Conservation (phyloP, 2,329 filamentous ascomycete genomes). For the Trichoderma simmonsii region DNA sequence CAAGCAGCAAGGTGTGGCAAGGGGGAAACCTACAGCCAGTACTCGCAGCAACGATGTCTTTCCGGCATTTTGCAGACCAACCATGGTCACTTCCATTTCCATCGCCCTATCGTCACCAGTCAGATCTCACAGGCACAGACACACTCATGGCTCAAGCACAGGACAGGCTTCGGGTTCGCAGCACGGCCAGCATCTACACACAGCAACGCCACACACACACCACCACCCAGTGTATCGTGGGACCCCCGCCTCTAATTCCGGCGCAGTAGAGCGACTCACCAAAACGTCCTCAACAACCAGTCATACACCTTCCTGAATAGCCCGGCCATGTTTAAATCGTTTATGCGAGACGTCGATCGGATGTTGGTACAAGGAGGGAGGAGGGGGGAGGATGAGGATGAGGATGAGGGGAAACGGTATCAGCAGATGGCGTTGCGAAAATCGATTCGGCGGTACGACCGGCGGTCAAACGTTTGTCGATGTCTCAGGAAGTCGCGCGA, state of each 20-base stretch:
- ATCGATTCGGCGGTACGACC: constrained; percentile 3
- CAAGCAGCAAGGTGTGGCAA: neutral
- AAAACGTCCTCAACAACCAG: constrained; percentile 96
- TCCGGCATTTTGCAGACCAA: constrained; percentile 95
- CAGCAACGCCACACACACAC: neutral
- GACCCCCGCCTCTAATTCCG: neutral
- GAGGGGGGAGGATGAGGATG: neutral
- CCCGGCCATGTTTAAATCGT: constrained; percentile 66
- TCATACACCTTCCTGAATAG: constrained; percentile 95
- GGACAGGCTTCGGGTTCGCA: neutral
- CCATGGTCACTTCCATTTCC: constrained; percentile 99
- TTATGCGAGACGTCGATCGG: neutral
- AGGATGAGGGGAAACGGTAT: neutral
- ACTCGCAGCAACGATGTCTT: constrained; percentile 95
- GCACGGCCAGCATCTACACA: neutral
- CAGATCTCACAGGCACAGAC: constrained; percentile 11
- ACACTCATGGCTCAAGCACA: constrained; percentile 14
- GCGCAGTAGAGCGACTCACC: constrained; percentile 55
- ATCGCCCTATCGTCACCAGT: constrained; percentile 66
- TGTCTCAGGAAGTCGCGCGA: constrained; percentile 15
- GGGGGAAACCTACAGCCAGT: constrained; percentile 71
- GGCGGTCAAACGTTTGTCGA: constrained; percentile 2
- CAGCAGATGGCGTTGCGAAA: neutral
- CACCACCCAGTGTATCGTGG: neutral
- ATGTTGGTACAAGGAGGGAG: neutral